Conservation (phyloP, 1,284 basidiomycete species). For the Marasmius fiardii region DNA sequence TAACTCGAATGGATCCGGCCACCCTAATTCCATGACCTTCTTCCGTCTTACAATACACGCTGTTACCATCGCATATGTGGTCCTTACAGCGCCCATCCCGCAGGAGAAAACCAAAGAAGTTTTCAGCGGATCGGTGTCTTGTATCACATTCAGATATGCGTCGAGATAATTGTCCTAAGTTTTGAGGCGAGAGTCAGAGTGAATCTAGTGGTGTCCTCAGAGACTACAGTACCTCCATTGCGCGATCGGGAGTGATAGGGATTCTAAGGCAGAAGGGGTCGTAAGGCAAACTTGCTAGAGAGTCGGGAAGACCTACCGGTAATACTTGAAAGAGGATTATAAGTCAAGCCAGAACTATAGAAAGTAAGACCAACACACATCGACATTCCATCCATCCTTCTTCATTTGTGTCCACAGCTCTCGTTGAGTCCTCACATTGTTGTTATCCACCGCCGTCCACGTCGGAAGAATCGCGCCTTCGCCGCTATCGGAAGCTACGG, state of each 20-base stretch:
- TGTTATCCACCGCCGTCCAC: constrained; percentile 90
- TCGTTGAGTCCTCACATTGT: constrained; percentile 83
- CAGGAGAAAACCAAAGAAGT: constrained; percentile 95
- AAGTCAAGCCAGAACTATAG: not conserved
- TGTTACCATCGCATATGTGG: constrained; percentile 97
- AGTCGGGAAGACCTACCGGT: constrained; percentile 41
- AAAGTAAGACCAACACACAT: constrained; percentile 46
- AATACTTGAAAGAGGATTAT: constrained; percentile 48
- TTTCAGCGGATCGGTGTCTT: constrained; percentile 74
- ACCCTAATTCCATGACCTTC: constrained; percentile 76
- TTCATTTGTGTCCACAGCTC: constrained; percentile 87
- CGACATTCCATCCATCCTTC: constrained; percentile 85
- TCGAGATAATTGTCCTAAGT: constrained; percentile 89
- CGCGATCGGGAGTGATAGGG: constrained; percentile 88
- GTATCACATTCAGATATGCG: constrained; percentile 85
- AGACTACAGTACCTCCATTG: constrained; percentile 56
- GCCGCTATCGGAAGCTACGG: constrained; percentile 58
- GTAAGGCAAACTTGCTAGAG: constrained; percentile 11
- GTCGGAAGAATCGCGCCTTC: constrained; percentile 87
- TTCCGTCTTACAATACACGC: constrained; percentile 87
- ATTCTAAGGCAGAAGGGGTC: constrained; percentile 51
- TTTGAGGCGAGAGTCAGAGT: constrained; percentile 6
- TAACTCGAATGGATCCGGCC: constrained; percentile 71
- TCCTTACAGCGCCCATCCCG: constrained; percentile 95
- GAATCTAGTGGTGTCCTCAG: not conserved